Evolutionary conservation across 192 early-diverging fungal genomes (phyloP).

Genomic region (Jimgerdemannia flammicorona): DNA sequence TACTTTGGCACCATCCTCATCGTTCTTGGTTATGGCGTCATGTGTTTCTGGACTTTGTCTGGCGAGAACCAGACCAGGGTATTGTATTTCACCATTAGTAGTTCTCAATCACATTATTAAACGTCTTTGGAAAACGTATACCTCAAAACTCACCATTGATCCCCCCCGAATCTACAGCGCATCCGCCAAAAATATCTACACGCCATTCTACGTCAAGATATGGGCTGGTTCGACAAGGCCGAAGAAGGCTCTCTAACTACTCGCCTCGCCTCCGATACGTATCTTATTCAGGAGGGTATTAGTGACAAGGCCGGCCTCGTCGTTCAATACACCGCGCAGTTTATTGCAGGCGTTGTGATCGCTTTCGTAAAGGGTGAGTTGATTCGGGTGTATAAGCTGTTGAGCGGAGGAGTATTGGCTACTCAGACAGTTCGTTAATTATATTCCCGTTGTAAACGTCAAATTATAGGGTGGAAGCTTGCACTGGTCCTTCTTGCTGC

Average conservation of each 20-base stretch:
- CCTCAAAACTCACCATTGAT: too few species aligned
- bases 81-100: too few species aligned
- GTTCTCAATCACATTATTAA: too few species aligned
- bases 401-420: too few species aligned
- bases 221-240: constrained; percentile 80
- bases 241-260: constrained; percentile 82
- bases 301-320: constrained; percentile 80
- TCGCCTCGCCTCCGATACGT: constrained; percentile 81
- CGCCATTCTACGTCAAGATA: constrained; percentile 81
- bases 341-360: constrained; percentile 69
- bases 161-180: constrained; percentile 35
- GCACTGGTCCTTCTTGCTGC: constrained; percentile 77
- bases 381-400: neutral
- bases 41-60: constrained; percentile 49
- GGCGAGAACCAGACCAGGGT: constrained; percentile 37
- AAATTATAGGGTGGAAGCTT: constrained; percentile 66
- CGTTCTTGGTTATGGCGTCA: constrained; percentile 53
- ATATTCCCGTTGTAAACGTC: neutral
- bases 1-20: constrained; percentile 57
- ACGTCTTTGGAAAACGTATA: too few species aligned
- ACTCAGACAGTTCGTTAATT: too few species aligned
- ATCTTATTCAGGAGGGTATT: constrained; percentile 85
- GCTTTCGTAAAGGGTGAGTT: constrained; percentile 57
- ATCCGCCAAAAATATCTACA: constrained; percentile 72
- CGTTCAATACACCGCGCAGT: constrained; percentile 58